A percentile compares a stretch with the other conserved stretches of the same genome.
phyloP scores from a whole-genome alignment of 164 flowering plant genomes.

The Magnolia officinalis region DNA sequence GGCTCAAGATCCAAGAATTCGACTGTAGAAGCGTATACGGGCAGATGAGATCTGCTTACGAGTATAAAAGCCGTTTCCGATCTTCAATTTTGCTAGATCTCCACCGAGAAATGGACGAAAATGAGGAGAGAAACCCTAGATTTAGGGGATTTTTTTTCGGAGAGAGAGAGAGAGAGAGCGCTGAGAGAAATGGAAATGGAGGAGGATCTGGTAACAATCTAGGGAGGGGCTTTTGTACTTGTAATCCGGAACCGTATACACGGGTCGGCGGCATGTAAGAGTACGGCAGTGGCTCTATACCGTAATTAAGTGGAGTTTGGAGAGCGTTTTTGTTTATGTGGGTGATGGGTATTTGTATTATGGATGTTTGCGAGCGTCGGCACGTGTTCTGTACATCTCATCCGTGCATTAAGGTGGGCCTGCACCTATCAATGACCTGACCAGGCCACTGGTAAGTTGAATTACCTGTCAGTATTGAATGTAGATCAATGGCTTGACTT shows the following conservation, averaged over 20 bases:
- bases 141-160: neutral
- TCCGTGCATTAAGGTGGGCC: too few species aligned
- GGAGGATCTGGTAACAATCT: neutral
- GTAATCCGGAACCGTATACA: slow-evolving; percentile 2
- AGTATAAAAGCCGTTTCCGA: neutral
- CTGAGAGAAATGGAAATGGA: neutral
- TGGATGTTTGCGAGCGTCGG: too few species aligned
- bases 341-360: too few species aligned
- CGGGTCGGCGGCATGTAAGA: neutral
- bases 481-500: too few species aligned
- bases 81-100: neutral
- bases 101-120: neutral
- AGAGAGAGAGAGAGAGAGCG: neutral
- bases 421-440: too few species aligned
- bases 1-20: neutral
- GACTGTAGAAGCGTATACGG: neutral
- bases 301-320: neutral
- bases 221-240: slow-evolving; percentile 4
- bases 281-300: neutral
- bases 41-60: neutral
- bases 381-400: too few species aligned
- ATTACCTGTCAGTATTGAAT: too few species aligned
- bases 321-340: neutral
- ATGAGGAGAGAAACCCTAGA: neutral
- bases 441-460: too few species aligned